A percentile compares a stretch with the other conserved stretches of the same genome.
These are phyloP conservation scores for Jatropha multifida DNA, from an alignment of 441 rosid genomes.

Conservation along the genomic window DNA sequence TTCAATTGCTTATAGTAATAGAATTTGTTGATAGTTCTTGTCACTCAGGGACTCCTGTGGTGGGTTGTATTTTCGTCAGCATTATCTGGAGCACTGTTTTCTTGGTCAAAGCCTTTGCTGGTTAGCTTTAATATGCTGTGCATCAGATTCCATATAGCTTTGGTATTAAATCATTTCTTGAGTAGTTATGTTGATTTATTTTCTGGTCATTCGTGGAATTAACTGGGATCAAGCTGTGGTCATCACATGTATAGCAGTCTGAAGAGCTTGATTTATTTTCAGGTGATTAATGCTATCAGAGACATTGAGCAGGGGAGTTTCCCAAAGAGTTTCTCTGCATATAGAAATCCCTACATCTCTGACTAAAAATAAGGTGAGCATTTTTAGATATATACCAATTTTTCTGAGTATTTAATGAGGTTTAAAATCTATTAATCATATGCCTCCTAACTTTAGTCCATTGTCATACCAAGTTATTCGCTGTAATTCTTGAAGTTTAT, in stretches of 20 bases:
- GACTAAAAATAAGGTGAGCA: conserved; percentile 66
- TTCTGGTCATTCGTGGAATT: conserved; percentile 94
- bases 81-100: conserved; percentile 89
- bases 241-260: conserved; percentile 60
- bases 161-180: conserved; percentile 15
- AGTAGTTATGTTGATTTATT: conserved; percentile 18
- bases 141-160: conserved; percentile 1
- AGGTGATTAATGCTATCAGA: conserved; percentile 71
- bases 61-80: conserved; percentile 89
- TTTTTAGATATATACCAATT: conserved; percentile 3
- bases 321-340: conserved; percentile 63
- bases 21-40: conserved; percentile 24
- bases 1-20: conserved; percentile 15
- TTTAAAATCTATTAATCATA: neutral
- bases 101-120: conserved; percentile 95
- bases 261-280: conserved; percentile 39
- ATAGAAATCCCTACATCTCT: conserved; percentile 86
- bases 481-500: too few species aligned
- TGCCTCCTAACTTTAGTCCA: too few species aligned
- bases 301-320: conserved; percentile 78
- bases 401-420: neutral
- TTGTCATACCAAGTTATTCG: too few species aligned
- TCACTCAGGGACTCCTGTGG: conserved; percentile 82
- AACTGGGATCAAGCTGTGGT: conserved; percentile 92
- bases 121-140: conserved; percentile 47